Conservation (phyloP, 805 yeast genomes). For the Candida quercuum region DNA sequence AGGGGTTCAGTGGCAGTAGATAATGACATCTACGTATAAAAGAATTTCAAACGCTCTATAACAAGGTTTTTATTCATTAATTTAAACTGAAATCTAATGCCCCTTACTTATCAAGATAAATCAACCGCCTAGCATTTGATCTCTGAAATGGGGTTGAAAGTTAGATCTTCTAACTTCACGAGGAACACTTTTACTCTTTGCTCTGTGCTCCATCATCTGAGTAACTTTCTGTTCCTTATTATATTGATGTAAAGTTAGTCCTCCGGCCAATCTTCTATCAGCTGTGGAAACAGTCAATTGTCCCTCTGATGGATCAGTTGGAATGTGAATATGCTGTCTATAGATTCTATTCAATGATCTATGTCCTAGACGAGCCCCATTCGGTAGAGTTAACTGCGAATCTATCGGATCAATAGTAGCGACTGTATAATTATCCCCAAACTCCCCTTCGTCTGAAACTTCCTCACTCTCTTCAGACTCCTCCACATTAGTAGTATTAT, state of each 20-base stretch:
- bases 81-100: background rate
- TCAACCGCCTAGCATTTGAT: conserved; percentile 48
- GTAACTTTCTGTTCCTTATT: conserved; percentile 44
- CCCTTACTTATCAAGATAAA: too few species aligned
- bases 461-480: conserved; percentile 20
- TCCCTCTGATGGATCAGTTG: conserved; percentile 48
- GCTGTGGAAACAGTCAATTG: conserved; percentile 72
- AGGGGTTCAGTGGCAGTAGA: conserved; percentile 23
- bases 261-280: conserved; percentile 55
- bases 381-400: conserved; percentile 64
- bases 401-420: conserved; percentile 50
- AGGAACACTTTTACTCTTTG: conserved; percentile 32
- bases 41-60: background rate
- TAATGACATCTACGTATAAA: background rate
- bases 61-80: background rate
- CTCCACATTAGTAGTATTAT: conserved; percentile 16
- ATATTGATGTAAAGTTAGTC: conserved; percentile 57
- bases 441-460: conserved; percentile 18
- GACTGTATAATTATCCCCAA: conserved; percentile 25
- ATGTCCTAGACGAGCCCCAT: conserved; percentile 79
- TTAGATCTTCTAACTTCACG: conserved; percentile 68
- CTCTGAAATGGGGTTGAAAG: conserved; percentile 81
- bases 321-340: conserved; percentile 54
- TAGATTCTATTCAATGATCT: conserved; percentile 67
- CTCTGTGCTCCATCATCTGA: conserved; percentile 38